These are phyloP conservation scores for Paracoccidioides brasiliensis DNA, from an alignment of 2,329 filamentous ascomycete species.

Conservation along the genomic window DNA sequence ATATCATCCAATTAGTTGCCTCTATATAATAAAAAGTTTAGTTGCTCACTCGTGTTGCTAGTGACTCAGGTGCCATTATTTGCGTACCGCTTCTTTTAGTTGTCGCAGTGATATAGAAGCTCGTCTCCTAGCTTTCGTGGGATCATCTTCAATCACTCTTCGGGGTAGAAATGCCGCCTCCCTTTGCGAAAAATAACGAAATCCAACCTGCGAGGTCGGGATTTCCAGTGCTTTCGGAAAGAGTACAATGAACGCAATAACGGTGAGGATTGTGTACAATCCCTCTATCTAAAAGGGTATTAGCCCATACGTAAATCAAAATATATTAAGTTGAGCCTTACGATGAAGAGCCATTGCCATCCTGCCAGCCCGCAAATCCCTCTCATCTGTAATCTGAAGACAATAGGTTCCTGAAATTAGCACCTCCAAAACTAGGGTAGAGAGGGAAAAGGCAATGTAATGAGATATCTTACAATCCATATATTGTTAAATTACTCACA, in stretches of 20 bases:
- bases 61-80: not conserved
- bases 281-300: conserved; percentile 4
- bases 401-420: not conserved
- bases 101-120: not conserved
- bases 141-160: not conserved
- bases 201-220: not conserved
- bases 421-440: not conserved
- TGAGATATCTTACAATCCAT: conserved; percentile 12
- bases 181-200: not conserved
- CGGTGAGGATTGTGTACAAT: conserved; percentile 4
- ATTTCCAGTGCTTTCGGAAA: conserved; percentile 30
- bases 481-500: conserved; percentile 16
- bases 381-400: conserved; percentile 38
- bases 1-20: conserved; percentile 39
- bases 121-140: not conserved
- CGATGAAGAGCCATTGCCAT: conserved; percentile 41
- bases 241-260: conserved; percentile 11
- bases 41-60: conserved; percentile 23
- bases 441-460: not conserved
- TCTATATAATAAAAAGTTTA: conserved; percentile 23
- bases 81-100: not conserved
- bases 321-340: conserved; percentile 36
- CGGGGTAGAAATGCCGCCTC: not conserved
- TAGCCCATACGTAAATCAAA: conserved; percentile 13
- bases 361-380: conserved; percentile 34